Evolutionary conservation across 306 rosid species (phyloP).

Genomic region (Adenanthera pavonina): DNA sequence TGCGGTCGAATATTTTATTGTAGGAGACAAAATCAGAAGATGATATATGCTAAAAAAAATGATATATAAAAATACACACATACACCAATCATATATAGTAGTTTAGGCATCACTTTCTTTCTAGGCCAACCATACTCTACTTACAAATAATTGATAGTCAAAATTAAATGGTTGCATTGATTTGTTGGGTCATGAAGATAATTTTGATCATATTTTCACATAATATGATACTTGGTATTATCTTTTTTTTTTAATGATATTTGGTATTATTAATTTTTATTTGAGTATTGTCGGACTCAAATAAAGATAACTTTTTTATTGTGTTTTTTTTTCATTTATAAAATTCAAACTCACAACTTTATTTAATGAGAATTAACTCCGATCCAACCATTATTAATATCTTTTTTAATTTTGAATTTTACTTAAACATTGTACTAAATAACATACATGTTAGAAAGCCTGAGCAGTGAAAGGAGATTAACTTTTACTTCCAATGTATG

Average conservation of each 20-base stretch:
- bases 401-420: not conserved
- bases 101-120: conserved; percentile 43
- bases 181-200: not conserved
- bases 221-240: too few species aligned
- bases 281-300: too few species aligned
- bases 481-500: not conserved
- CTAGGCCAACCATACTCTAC: conserved; percentile 22
- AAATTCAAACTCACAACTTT: too few species aligned
- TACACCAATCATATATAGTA: not conserved
- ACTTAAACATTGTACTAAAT: conserved; percentile 26
- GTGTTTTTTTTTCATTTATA: too few species aligned
- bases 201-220: not conserved
- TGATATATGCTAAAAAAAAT: not conserved
- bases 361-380: too few species aligned
- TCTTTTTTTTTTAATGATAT: too few species aligned
- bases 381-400: too few species aligned
- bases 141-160: conserved; percentile 21
- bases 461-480: not conserved
- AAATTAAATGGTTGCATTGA: conserved; percentile 7
- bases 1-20: not conserved
- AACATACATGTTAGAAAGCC: conserved; percentile 22
- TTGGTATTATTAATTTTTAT: too few species aligned
- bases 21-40: not conserved
- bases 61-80: not conserved
- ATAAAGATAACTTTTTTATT: too few species aligned